A percentile compares a stretch with the other conserved stretches of the same genome.
phyloP scores from a whole-genome alignment of 2,329 filamentous ascomycete species.

The Sporothrix brunneoviolacea region DNA sequence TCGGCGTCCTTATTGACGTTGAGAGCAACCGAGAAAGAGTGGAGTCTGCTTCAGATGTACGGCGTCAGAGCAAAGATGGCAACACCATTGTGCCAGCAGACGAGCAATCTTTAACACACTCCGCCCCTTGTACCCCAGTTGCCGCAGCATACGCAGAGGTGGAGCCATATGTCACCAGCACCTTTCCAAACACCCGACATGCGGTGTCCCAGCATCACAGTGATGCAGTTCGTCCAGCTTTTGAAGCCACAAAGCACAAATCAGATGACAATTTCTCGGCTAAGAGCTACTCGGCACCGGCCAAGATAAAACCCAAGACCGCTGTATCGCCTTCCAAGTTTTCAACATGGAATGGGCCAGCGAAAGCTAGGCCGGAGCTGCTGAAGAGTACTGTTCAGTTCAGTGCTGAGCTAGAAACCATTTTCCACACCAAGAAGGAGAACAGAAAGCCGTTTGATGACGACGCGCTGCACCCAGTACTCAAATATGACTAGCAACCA shows the following conservation, averaged over 20 bases:
- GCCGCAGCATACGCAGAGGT: slow-evolving; percentile 16
- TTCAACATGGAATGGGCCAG: slow-evolving; percentile 20
- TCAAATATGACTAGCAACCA: slow-evolving; percentile 6
- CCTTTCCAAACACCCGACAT: slow-evolving; percentile 9
- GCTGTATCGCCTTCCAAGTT: slow-evolving; percentile 17
- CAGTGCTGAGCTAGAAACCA: slow-evolving; percentile 17
- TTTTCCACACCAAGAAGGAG: slow-evolving; percentile 16
- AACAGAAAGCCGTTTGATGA: neutral
- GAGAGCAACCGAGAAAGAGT: slow-evolving; percentile 1
- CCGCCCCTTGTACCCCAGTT: slow-evolving; percentile 15
- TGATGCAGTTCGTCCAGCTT: neutral
- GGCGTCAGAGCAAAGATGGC: neutral
- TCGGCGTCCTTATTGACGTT: slow-evolving; percentile 11
- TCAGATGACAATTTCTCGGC: slow-evolving; percentile 13
- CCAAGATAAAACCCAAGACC: neutral
- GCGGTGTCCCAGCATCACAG: neutral
- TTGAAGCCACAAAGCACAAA: neutral
- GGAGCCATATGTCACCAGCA: slow-evolving; percentile 11
- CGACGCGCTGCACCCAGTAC: neutral
- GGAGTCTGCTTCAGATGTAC: neutral
- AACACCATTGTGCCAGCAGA: neutral
- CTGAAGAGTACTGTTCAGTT: slow-evolving; percentile 20
- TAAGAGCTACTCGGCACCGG: slow-evolving; percentile 15
- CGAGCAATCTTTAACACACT: neutral
- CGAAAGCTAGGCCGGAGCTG: slow-evolving; percentile 12